These are phyloP conservation scores for Gnomoniopsis sp. DNA, from an alignment of 2,329 filamentous ascomycete species.

Conservation along the genomic window DNA sequence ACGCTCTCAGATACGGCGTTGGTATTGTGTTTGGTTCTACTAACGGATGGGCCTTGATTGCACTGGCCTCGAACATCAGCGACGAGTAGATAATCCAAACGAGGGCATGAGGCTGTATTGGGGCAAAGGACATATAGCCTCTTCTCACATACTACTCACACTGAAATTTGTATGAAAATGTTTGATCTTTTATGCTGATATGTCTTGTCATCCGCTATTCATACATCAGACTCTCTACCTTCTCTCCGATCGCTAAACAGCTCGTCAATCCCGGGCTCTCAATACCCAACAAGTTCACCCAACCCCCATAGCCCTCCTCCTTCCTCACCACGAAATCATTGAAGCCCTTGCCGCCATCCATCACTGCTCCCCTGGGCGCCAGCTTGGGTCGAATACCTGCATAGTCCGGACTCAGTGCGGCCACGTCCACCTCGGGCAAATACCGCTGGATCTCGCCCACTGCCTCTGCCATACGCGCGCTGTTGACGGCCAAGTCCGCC, in stretches of 20 bases:
- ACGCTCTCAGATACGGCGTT: neutral
- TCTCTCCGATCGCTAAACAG: constrained; percentile 78
- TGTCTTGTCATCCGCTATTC: constrained; percentile 18
- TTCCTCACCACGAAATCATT: constrained; percentile 78
- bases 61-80: neutral
- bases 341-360: constrained; percentile 65
- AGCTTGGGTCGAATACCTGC: constrained; percentile 90
- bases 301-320: constrained; percentile 76
- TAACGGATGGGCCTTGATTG: neutral
- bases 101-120: neutral
- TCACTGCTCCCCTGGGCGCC: constrained; percentile 48
- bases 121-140: no score
- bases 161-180: no score
- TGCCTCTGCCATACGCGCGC: constrained; percentile 59
- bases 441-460: constrained; percentile 74
- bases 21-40: neutral
- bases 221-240: constrained; percentile 57
- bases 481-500: constrained; percentile 64
- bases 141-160: no score
- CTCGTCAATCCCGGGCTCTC: constrained; percentile 92
- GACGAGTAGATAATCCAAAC: neutral
- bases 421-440: constrained; percentile 67
- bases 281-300: constrained; percentile 87
- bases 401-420: constrained; percentile 74
- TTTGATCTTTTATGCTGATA: no score